Percentiles rank a stretch among this genome's conserved stretches.
Conservation (phyloP, 164 flowering plant genomes). For the Litsea cubeba region DNA sequence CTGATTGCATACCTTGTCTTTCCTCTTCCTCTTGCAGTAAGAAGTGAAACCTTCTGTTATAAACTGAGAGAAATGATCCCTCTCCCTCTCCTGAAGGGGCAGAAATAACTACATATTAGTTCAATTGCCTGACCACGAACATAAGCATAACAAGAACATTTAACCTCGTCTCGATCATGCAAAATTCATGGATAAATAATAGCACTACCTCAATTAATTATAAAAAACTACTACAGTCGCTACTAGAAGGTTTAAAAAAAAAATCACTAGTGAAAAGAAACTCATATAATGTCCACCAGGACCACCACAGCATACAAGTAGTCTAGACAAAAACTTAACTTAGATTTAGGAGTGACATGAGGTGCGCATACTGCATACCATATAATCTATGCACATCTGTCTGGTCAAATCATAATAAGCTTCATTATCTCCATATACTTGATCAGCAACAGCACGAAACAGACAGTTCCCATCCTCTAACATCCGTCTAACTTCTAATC, state of each 20-base stretch:
- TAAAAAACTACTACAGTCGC: neutral
- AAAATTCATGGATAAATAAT: neutral
- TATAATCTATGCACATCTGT: slow-evolving; percentile 98
- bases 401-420: slow-evolving; percentile 61
- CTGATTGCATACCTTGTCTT: slow-evolving; percentile 67
- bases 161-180: neutral
- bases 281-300: neutral
- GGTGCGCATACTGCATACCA: slow-evolving; percentile 44
- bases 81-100: slow-evolving; percentile 72
- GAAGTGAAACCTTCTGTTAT: slow-evolving; percentile 94
- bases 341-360: neutral
- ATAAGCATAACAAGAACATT: neutral
- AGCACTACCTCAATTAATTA: neutral
- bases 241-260: no score
- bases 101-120: slow-evolving; percentile 1
- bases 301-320: neutral
- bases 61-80: slow-evolving; percentile 95
- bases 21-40: slow-evolving; percentile 93
- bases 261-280: neutral
- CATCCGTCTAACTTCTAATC: slow-evolving; percentile 89
- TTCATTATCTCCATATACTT: slow-evolving; percentile 96
- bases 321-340: neutral
- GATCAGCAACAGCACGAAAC: slow-evolving; percentile 99
- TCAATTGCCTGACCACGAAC: neutral
- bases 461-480: slow-evolving; percentile 96